Percentiles rank a stretch among this genome's conserved stretches.
Evolutionary conservation across 345 rosid species (phyloP).

Genomic region (Mallotus nudiflorus): DNA sequence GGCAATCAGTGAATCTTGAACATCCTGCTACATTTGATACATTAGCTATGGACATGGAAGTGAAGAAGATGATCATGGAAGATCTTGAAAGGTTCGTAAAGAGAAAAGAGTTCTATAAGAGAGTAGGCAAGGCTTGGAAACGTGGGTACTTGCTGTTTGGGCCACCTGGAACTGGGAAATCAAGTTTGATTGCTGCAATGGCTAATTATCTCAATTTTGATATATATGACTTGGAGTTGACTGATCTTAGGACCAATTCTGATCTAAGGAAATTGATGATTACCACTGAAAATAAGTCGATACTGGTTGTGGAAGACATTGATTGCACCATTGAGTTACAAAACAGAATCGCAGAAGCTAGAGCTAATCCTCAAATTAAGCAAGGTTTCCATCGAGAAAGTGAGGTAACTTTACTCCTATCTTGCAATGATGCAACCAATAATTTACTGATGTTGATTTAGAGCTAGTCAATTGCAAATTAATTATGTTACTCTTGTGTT

Average conservation of each 20-base stretch:
- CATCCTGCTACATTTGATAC: conserved; percentile 38
- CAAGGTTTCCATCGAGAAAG: neutral
- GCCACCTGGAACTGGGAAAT: conserved; percentile 66
- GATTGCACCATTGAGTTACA: conserved; percentile 39
- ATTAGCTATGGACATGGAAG: conserved; percentile 26
- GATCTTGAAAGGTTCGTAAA: conserved; percentile 52
- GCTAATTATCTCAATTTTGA: conserved; percentile 61
- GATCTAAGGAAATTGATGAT: conserved; percentile 43
- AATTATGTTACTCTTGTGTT: too few relatives aligned
- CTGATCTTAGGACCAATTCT: conserved; percentile 35
- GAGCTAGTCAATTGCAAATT: too few relatives aligned
- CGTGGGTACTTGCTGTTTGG: conserved; percentile 57
- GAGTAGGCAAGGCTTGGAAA: conserved; percentile 63
- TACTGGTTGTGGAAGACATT: conserved; percentile 57
- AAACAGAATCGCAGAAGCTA: conserved; percentile 12
- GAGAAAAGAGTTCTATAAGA: conserved; percentile 50
- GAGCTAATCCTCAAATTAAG: neutral
- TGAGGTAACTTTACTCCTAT: neutral
- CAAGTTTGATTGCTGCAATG: conserved; percentile 60
- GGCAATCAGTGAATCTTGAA: conserved; percentile 33
- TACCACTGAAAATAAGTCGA: conserved; percentile 48
- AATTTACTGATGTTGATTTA: too few relatives aligned
- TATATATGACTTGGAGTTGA: conserved; percentile 55
- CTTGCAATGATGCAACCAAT: too few relatives aligned
- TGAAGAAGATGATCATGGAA: conserved; percentile 29